These are phyloP conservation scores for Quercus glauca DNA, from an alignment of 306 rosid genomes.

Conservation along the genomic window DNA sequence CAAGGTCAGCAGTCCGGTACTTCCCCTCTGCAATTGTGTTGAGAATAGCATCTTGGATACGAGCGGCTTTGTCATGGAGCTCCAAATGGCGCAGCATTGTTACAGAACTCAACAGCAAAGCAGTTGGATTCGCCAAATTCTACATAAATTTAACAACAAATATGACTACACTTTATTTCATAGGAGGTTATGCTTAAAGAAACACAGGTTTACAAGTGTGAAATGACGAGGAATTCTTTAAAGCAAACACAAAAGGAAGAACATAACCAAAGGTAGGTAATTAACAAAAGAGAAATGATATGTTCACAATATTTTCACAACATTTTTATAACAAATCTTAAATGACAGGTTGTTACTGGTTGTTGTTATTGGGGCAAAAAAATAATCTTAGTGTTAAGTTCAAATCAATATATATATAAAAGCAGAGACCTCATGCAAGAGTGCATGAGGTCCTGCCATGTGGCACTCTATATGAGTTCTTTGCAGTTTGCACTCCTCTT, in stretches of 20 bases:
- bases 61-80: constrained; percentile 71
- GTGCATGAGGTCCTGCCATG: no score
- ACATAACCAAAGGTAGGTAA: not conserved
- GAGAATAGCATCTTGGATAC: constrained; percentile 81
- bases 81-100: constrained; percentile 87
- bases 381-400: no score
- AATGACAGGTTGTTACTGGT: no score
- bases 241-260: not conserved
- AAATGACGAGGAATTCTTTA: not conserved
- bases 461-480: no score
- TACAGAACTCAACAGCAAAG: constrained; percentile 82
- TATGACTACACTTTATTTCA: constrained; percentile 2
- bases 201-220: not conserved
- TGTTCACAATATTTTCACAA: no score
- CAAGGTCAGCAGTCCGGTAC: constrained; percentile 93
- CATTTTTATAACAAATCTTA: no score
- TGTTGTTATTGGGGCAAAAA: no score
- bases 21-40: constrained; percentile 85
- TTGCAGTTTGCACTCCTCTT: no score
- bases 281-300: no score
- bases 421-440: no score
- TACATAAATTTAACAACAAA: constrained; percentile 30
- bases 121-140: constrained; percentile 98
- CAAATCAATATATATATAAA: no score
- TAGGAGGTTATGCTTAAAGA: not conserved